Percentiles rank a stretch among this genome's conserved stretches.
These are phyloP conservation scores for Podospora pseudopauciseta DNA, from an alignment of 495 filamentous ascomycete genomes.

Conservation along the genomic window DNA sequence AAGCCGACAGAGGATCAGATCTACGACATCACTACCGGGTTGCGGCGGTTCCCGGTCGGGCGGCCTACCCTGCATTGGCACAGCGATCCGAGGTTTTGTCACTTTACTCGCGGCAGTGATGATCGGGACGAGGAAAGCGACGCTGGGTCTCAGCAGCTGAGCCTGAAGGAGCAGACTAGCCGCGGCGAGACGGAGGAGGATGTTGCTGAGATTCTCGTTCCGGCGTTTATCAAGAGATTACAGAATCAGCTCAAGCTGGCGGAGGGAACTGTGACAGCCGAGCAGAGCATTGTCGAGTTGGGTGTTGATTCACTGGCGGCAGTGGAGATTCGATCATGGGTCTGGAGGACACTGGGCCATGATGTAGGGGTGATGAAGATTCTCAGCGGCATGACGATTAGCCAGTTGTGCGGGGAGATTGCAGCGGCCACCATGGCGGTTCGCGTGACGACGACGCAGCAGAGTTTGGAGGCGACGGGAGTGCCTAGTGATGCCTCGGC, in stretches of 20 bases:
- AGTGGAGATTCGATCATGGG: constrained; percentile 46
- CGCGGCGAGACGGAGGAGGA: constrained; percentile 13
- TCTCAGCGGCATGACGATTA: constrained; percentile 39
- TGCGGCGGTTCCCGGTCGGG: constrained; percentile 33
- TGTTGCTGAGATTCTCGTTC: constrained; percentile 23
- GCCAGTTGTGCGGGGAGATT: constrained; percentile 25
- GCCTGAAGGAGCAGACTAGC: constrained; percentile 27
- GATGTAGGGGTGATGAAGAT: constrained; percentile 54
- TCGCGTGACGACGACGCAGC: neutral
- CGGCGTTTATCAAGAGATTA: constrained; percentile 28
- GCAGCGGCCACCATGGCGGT: constrained; percentile 12
- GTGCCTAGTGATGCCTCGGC: neutral
- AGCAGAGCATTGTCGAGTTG: constrained; percentile 30
- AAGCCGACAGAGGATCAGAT: constrained; percentile 23
- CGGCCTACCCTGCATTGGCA: constrained; percentile 37
- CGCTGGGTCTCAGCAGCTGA: constrained; percentile 7
- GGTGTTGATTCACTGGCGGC: constrained; percentile 52
- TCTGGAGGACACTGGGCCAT: constrained; percentile 39
- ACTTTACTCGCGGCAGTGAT: constrained; percentile 26
- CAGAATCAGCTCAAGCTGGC: constrained; percentile 32
- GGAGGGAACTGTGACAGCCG: constrained; percentile 24
- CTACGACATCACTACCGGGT: constrained; percentile 39
- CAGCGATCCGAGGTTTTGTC: constrained; percentile 39
- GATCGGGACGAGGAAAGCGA: constrained; percentile 12
- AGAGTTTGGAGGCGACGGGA: neutral